Evolutionary conservation across 106 monocot species (phyloP), one percentile per base, ranked within the genome.

Genomic region (Phalaenopsis equestris): DNA sequence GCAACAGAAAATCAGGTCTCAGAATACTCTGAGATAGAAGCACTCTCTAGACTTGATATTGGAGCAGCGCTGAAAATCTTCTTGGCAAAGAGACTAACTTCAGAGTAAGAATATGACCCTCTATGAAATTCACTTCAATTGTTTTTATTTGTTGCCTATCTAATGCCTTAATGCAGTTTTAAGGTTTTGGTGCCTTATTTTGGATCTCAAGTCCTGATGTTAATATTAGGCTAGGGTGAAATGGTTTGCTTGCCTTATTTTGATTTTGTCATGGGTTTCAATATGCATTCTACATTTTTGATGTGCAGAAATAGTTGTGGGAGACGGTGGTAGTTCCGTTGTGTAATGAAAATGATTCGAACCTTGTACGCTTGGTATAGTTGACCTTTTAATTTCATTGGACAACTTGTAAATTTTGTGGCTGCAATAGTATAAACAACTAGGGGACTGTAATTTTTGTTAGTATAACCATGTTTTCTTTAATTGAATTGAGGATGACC

Each of bases 51-150:
- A 67, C 90, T 97, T 46, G 94, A 94, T 79, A 58, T 97, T 80
- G 96, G 96, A 81, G 86, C 92, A 80, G 96, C 92, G 10, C 57
- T 94, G 85, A 97, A 97, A 82, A 94, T 92, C 76, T 89, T 94
- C 82, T 86, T 97, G 77, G 96, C 96, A 30, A 91, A 85, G 72
- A 79, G 90, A 41, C 84, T 97, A 21, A 97, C 96, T 67, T 92
- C 96, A 49, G 91, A 90, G 96, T 92, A 83, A 78, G 82, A 41
- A 65, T n/a, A 30, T 61, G 10, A 41, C 2, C 39, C 19, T 4
- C n/a, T 74, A 8, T n/a, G 43, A 43, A 41, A 18, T 74, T 74
- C 43, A 43, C 43, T 74, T 74, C 11, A 43, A 11, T 74, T 18
- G 3, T 43, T 43, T 74, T 74, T 37, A 52, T 38, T 36, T 70